Conservation (phyloP, 2,329 filamentous ascomycete genomes). For the Cladophialophora carrionii region DNA sequence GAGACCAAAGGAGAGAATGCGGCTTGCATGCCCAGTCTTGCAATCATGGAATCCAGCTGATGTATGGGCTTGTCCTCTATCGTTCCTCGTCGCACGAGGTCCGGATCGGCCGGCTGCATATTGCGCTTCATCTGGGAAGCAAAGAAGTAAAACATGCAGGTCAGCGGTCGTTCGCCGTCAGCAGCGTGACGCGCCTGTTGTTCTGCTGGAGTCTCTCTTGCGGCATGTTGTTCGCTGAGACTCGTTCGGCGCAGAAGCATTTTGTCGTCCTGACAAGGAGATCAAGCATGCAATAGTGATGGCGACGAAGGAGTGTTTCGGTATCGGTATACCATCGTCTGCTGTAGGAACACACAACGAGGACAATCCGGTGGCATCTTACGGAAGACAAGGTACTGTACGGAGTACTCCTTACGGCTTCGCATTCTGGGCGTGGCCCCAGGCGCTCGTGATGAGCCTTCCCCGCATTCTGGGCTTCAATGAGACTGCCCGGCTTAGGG, state of each 20-base stretch:
- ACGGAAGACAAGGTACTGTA: neutral
- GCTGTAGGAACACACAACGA: neutral
- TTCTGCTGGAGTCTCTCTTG: slow-evolving; percentile 8
- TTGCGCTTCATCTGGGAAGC: slow-evolving; percentile 40
- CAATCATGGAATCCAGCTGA: slow-evolving; percentile 39
- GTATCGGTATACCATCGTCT: neutral
- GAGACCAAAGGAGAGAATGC: slow-evolving; percentile 38
- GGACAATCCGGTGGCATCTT: neutral
- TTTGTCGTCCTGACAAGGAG: neutral
- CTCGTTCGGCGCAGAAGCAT: slow-evolving; percentile 24
- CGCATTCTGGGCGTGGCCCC: neutral
- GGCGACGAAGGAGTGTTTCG: neutral
- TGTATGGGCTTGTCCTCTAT: slow-evolving; percentile 29
- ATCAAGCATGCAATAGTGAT: neutral
- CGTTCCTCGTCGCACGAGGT: slow-evolving; percentile 27
- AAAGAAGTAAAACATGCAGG: slow-evolving; percentile 41
- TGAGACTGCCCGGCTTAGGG: neutral
- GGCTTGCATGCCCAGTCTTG: slow-evolving; percentile 38
- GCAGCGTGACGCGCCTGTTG: slow-evolving; percentile 6
- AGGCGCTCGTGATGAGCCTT: neutral
- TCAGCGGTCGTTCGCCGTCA: slow-evolving; percentile 29
- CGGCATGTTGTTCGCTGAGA: slow-evolving; percentile 15
- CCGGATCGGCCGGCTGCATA: slow-evolving; percentile 32
- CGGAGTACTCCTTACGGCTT: neutral
- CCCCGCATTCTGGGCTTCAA: slow-evolving; percentile 2